phyloP scores from a whole-genome alignment of 2,329 filamentous ascomycete species.

The Amauroascus niger region DNA sequence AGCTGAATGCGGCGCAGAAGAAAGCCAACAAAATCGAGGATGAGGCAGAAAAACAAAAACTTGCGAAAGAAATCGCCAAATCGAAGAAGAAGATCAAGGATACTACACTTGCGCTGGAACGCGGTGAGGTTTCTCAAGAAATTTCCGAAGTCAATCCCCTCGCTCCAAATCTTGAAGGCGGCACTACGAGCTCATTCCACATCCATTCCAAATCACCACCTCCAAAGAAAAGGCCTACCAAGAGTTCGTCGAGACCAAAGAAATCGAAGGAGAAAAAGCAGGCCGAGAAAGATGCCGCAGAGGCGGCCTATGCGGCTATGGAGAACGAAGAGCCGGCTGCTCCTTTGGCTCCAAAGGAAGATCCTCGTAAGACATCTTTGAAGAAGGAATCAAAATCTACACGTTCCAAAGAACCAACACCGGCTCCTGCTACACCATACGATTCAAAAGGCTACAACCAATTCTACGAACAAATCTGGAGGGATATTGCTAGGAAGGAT shows the following conservation, averaged over 20 bases:
- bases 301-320: conserved; percentile 71
- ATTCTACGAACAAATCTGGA: conserved; percentile 95
- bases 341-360: conserved; percentile 50
- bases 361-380: conserved; percentile 37
- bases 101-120: conserved; percentile 76
- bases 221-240: conserved; percentile 47
- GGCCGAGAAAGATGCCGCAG: conserved; percentile 64
- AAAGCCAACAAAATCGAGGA: conserved; percentile 70
- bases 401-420: conserved; percentile 36
- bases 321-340: conserved; percentile 38
- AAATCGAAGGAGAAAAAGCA: conserved; percentile 73
- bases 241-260: conserved; percentile 56
- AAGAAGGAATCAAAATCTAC: conserved; percentile 37
- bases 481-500: conserved; percentile 86
- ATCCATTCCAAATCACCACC: conserved; percentile 48
- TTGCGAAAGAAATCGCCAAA: conserved; percentile 75
- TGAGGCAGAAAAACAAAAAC: conserved; percentile 69
- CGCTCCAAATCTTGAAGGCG: conserved; percentile 73
- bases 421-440: conserved; percentile 53
- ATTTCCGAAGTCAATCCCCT: conserved; percentile 60
- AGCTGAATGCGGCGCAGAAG: conserved; percentile 68
- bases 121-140: conserved; percentile 66
- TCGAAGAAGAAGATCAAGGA: conserved; percentile 88
- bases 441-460: conserved; percentile 91
- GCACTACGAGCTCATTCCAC: conserved; percentile 75